phyloP scores from a whole-genome alignment of 139 green algal species.

The Monoraphidium neglectum region DNA sequence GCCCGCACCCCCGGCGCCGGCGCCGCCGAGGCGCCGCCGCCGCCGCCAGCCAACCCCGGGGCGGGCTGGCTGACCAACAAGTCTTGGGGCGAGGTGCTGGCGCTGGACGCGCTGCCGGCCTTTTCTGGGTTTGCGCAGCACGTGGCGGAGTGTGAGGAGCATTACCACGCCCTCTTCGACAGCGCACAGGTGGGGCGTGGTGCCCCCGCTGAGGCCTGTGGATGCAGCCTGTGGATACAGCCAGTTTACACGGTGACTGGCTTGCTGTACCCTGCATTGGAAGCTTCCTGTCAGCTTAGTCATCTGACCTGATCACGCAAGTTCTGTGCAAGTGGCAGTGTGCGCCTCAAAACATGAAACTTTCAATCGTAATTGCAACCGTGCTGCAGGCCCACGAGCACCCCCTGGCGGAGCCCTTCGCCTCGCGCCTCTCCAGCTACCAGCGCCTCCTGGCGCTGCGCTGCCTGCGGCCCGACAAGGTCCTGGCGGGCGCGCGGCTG shows the following conservation, averaged over 20 bases:
- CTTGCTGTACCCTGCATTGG: too few relatives aligned
- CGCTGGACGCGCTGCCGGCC: constrained; percentile 54
- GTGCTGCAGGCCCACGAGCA: constrained; percentile 56
- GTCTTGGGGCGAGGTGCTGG: constrained; percentile 77
- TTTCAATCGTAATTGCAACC: not conserved
- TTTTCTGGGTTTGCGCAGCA: constrained; percentile 63
- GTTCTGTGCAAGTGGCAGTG: not conserved
- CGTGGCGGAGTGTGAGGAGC: constrained; percentile 46
- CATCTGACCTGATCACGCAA: not conserved
- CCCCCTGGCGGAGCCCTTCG: constrained; percentile 53
- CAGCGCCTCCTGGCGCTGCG: constrained; percentile 68
- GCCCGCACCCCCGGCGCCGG: not conserved
- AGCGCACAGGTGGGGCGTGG: constrained; percentile 49
- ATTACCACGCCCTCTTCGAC: constrained; percentile 80
- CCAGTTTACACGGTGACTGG: too few relatives aligned
- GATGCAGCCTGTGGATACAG: not conserved
- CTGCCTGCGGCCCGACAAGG: constrained; percentile 77
- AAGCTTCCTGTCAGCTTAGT: too few relatives aligned
- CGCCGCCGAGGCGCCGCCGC: not conserved
- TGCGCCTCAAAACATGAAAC: too few relatives aligned
- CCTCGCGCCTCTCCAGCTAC: constrained; percentile 63
- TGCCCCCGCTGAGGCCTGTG: not conserved
- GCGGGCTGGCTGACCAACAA: constrained; percentile 80
- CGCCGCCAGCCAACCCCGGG: constrained; percentile 60
- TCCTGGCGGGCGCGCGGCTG: constrained; percentile 55